Base-by-base conservation (phyloP, 139 green algal genomes). In the Edaphochlamys debaryana region DNA sequence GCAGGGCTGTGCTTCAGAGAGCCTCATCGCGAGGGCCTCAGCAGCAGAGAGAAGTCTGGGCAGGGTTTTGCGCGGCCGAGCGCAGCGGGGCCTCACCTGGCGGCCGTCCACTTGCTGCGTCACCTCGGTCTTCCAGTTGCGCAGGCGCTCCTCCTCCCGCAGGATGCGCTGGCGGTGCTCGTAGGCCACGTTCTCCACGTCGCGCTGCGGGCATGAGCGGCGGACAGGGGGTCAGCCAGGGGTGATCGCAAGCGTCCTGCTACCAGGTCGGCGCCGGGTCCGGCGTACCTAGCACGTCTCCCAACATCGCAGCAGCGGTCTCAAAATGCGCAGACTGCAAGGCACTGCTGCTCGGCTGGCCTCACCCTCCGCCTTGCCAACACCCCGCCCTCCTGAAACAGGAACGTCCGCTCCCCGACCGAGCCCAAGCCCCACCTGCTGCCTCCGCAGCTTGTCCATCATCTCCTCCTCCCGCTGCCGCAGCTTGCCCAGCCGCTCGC, bases 151-250 rank as follows among this genome's bases (percentile, higher is more conserved):
- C 84, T 92, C 89, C 69, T 92, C 89, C 0, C 79, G 68, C 60
- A 92, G 50, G 11, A 93, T 88, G 52, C 84, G 84, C 89, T 90
- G 89, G 19, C 87, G 82, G 74, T 88, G 66, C 64, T 89, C 78
- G 74, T 79, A 93, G 5, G 89, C 88, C 11, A 87, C 72, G 38
- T 66, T 69, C 87, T 94, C 89, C 45, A 93, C 84, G 32, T 92
- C 91, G 4, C 86, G 79, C 85, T 92, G 83, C 67, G 71, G n/a
- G n/a, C n/a, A n/a, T n/a, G n/a, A n/a, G n/a, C n/a, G n/a, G n/a
- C n/a, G n/a, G n/a, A 52, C 22, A 62, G 27, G 23, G 17, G n/a
- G n/a, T 20, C 50, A 58, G 20, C 17, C 20, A 15, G 20, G 20
- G 17, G 50, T 58, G 50, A 58, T 58, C 50, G 50, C 50, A 58